Conservation (phyloP, 2,329 filamentous ascomycete genomes). For the Aspergillus neoniger region DNA sequence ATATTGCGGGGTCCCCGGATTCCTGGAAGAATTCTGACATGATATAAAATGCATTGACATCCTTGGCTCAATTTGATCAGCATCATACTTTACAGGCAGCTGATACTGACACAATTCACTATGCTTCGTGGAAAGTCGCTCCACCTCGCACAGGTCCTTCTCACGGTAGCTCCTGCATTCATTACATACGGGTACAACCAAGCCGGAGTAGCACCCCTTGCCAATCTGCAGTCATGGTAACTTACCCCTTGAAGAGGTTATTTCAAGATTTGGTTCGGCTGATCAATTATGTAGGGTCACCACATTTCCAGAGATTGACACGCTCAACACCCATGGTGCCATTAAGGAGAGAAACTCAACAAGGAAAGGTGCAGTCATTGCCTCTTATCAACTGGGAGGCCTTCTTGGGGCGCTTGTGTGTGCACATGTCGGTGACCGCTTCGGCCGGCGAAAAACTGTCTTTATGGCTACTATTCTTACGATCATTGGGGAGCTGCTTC, state of each 20-base stretch:
- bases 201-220: conserved; percentile 24
- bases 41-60: too few relatives aligned
- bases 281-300: too few relatives aligned
- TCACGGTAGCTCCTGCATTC: conserved; percentile 28
- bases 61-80: too few relatives aligned
- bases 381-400: conserved; percentile 24
- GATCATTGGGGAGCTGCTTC: conserved; percentile 36
- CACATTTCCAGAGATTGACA: conserved; percentile 57
- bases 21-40: too few relatives aligned
- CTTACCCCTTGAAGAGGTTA: too few relatives aligned
- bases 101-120: too few relatives aligned
- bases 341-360: conserved; percentile 23
- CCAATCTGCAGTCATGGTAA: conserved; percentile 14
- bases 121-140: too few relatives aligned
- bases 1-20: too few relatives aligned
- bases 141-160: background rate
- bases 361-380: conserved; percentile 30
- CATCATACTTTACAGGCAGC: too few relatives aligned
- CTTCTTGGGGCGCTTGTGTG: conserved; percentile 24
- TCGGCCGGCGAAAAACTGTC: conserved; percentile 51
- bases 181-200: conserved; percentile 32
- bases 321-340: conserved; percentile 34
- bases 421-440: conserved; percentile 42
- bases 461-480: conserved; percentile 43
- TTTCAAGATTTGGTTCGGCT: too few relatives aligned